phyloP scores from a whole-genome alignment of 345 rosid species.

The Aquilaria sinensis region DNA sequence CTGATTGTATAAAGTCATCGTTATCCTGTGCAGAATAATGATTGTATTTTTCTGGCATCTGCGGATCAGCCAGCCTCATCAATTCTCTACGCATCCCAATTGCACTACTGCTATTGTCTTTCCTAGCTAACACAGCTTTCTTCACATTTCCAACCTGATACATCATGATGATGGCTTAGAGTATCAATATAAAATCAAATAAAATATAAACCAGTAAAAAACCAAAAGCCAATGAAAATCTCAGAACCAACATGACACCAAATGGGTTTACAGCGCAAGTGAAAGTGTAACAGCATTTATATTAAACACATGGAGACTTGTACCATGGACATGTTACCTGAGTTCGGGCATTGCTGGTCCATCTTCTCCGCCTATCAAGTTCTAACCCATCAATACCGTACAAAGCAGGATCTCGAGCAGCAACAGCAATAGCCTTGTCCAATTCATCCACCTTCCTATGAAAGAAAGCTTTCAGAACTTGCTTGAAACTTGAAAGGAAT shows the following conservation, averaged over 20 bases:
- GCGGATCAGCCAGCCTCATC: conserved; percentile 72
- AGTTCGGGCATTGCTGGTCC: conserved; percentile 79
- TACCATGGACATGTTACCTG: conserved; percentile 37
- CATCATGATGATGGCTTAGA: conserved; percentile 15
- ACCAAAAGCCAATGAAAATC: neutral
- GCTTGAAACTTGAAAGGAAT: conserved; percentile 16
- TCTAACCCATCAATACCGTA: conserved; percentile 81
- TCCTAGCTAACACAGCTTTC: conserved; percentile 63
- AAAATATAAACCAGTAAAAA: neutral
- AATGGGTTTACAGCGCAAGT: too few relatives aligned
- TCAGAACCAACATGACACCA: neutral
- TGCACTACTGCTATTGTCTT: conserved; percentile 39
- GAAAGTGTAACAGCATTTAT: neutral
- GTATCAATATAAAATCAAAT: neutral
- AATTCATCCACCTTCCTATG: conserved; percentile 96
- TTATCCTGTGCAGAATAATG: conserved; percentile 52
- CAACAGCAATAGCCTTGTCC: conserved; percentile 85
- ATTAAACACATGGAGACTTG: conserved; percentile 4
- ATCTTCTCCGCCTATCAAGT: conserved; percentile 88
- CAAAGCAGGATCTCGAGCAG: conserved; percentile 83
- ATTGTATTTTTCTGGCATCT: conserved; percentile 46
- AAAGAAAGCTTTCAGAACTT: conserved; percentile 41
- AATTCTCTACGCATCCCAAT: conserved; percentile 73
- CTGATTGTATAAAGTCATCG: conserved; percentile 77
- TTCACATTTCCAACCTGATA: conserved; percentile 70